Percentiles rank a stretch among this genome's conserved stretches.
Evolutionary conservation across 1,139 yeast genomes (phyloP).

Genomic region (Yamadazyma diospyri): DNA sequence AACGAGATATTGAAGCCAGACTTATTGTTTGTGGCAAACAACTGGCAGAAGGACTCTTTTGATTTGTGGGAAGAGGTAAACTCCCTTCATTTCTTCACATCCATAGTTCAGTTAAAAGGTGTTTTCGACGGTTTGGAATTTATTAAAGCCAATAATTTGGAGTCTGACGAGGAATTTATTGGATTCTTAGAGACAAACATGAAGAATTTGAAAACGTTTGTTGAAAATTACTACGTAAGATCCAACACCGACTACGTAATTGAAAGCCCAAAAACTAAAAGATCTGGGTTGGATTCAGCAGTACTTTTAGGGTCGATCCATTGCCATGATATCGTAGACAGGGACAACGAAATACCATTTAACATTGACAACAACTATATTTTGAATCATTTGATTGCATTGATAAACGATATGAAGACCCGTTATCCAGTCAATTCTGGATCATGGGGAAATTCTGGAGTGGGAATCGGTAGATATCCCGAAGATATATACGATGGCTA

Average conservation of each 20-base stretch:
- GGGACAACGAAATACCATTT: conserved; percentile 45
- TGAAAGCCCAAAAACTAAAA: conserved; percentile 57
- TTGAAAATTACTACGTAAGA: conserved; percentile 37
- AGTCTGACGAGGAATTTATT: conserved; percentile 27
- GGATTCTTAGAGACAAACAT: conserved; percentile 22
- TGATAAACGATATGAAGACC: conserved; percentile 64
- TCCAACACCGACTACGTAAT: conserved; percentile 51
- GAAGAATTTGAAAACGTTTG: conserved; percentile 32
- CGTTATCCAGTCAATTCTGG: conserved; percentile 73
- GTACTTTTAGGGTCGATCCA: conserved; percentile 65
- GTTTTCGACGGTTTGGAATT: conserved; percentile 53
- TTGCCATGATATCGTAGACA: conserved; percentile 47
- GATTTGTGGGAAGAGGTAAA: conserved; percentile 93
- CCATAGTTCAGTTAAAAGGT: conserved; percentile 70
- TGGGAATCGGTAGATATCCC: conserved; percentile 88
- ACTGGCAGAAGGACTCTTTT: conserved; percentile 67
- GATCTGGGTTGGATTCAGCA: conserved; percentile 82
- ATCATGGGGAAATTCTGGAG: conserved; percentile 47
- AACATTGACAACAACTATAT: conserved; percentile 53
- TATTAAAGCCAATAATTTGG: conserved; percentile 22
- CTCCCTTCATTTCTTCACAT: conserved; percentile 74
- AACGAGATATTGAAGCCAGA: conserved; percentile 63
- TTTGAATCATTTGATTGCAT: conserved; percentile 53
- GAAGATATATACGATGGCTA: conserved; percentile 89
- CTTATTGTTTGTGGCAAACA: conserved; percentile 55